Base-by-base conservation (phyloP, 2,329 filamentous ascomycete species). In the Exophiala calicioides region DNA sequence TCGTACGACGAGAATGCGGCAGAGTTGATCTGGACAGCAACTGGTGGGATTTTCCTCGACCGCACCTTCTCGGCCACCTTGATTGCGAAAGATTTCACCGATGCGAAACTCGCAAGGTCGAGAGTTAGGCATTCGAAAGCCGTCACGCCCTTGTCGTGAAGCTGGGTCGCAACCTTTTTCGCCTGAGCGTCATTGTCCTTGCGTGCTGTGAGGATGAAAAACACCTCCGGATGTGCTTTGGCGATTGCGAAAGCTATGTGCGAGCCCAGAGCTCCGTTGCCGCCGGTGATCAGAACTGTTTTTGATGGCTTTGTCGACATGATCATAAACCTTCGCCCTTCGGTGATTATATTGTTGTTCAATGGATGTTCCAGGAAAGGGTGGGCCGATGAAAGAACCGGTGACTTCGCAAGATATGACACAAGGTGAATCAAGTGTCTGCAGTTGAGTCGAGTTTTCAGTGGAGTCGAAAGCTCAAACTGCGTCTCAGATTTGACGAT, bases 281-380 rank as follows among this genome's bases (percentile, higher is more conserved):
- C 38, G n/a, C 38, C 38, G 5, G 38, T 41, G 18, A 41, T 41
- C 8, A 41, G 27, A 13, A 41, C 38, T 31, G 38, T 41, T 41
- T 31, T 41, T 3, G 38, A 41, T 13, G 27, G 16, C 15, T 41
- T 41, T 18, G 26, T 15, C 18, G 38, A 32, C 38, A 41, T 41
- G n/a, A n/a, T 13, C 2, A n/a, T n/a, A n/a, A 37, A n/a, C 16
- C n/a, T 20, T 23, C 19, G 10, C 34, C 13, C 20, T 37, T 13
- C 8, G 34, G 4, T 19, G n/a, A n/a, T n/a, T n/a, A n/a, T n/a
- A n/a, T n/a, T n/a, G n/a, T n/a, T n/a, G n/a, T n/a, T n/a, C n/a
- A n/a, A n/a, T n/a, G n/a, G n/a, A 15, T 9, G 34, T 4, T 9
- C 18, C 13, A 13, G 5, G 19, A 18, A 3, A 13, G 7, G 16